These are phyloP conservation scores for Flaveria ramosissima DNA, from an alignment of 129 eudicot genomes.

Conservation along the genomic window DNA sequence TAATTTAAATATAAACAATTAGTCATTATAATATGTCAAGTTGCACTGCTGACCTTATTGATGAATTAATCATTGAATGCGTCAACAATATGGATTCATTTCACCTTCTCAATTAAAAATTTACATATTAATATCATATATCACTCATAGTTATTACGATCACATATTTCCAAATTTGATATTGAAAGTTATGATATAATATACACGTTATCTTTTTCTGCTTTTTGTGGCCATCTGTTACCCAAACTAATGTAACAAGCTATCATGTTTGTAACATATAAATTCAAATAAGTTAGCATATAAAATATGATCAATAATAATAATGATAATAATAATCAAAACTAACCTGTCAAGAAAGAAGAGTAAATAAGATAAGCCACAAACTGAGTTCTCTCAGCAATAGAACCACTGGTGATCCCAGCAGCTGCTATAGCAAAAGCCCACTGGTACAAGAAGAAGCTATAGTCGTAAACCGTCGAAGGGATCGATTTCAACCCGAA, in stretches of 20 bases:
- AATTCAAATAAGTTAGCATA: not conserved
- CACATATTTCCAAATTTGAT: no score
- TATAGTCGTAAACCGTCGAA: constrained; percentile 44
- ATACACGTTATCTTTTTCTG: not conserved
- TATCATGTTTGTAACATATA: not conserved
- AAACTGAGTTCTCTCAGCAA: constrained; percentile 71
- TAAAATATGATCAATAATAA: not conserved
- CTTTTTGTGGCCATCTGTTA: not conserved
- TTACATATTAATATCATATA: no score
- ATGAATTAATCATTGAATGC: constrained; percentile 4
- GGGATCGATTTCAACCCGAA: constrained; percentile 58
- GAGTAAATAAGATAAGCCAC: constrained; percentile 75
- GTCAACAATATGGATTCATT: constrained; percentile 11
- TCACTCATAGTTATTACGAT: not conserved
- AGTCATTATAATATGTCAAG: not conserved
- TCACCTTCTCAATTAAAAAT: not conserved
- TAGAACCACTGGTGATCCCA: constrained; percentile 76
- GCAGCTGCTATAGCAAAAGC: constrained; percentile 82
- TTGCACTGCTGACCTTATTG: constrained; percentile 5
- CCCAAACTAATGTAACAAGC: not conserved
- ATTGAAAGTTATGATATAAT: not conserved
- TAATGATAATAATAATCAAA: not conserved
- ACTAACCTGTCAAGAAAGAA: constrained; percentile 53
- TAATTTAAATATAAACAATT: not conserved
- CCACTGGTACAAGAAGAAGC: constrained; percentile 70